Conservation (phyloP, 306 rosid genomes). For the Alnus rubra region DNA sequence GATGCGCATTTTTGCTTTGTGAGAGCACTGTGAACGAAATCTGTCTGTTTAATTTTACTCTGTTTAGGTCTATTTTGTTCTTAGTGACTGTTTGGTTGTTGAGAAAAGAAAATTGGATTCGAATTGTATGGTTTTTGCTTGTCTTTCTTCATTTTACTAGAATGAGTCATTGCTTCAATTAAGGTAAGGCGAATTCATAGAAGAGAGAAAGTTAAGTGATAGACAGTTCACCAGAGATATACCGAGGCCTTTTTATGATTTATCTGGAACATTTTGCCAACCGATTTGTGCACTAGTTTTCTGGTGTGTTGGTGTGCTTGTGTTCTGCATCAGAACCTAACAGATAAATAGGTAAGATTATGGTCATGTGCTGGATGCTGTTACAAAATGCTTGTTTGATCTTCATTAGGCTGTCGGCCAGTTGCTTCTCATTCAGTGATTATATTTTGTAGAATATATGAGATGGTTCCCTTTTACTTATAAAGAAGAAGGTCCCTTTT, state of each 20-base stretch:
- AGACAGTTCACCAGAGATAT: neutral
- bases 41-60: neutral
- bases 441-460: neutral
- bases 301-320: neutral
- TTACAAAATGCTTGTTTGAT: neutral
- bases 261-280: neutral
- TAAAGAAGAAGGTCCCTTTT: neutral
- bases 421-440: neutral
- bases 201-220: neutral
- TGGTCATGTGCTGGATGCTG: neutral
- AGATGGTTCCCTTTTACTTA: neutral
- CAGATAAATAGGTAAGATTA: neutral
- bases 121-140: neutral
- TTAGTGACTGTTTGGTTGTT: neutral
- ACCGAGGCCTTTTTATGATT: neutral
- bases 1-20: neutral
- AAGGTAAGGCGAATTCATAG: neutral
- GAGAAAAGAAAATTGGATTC: neutral
- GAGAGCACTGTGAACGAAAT: neutral
- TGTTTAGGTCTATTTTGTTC: neutral
- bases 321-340: neutral
- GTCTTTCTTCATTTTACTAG: neutral
- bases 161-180: neutral
- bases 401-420: neutral
- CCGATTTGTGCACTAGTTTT: neutral